Evolutionary conservation across 2,329 filamentous ascomycete genomes (phyloP), one percentile per base, ranked within the genome.

Genomic region (Penicillium sp.): DNA sequence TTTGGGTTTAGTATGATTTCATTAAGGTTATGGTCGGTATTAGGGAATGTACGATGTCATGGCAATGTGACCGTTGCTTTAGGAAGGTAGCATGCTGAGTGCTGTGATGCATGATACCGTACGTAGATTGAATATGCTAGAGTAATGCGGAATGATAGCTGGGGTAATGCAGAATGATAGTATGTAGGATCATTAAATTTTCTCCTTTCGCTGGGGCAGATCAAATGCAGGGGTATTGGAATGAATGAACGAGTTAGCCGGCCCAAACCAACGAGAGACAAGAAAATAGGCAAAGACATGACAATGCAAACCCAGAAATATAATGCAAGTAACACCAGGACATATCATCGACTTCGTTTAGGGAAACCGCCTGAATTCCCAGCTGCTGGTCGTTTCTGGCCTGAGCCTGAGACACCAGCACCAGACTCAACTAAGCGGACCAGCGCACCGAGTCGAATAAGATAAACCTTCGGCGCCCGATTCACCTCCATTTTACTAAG

Each of bases 401-500:
- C 69, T 14, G 64, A 62, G 27, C 57, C 62, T 7, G 35, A 37
- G n/a, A 48, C 19, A 35, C 56, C 58, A 19, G 19, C 19, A 29
- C 53, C 58, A 6, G 69, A 61, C 57, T 72, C 71, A 16, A 67
- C 67, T 29, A 55, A 57, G 25, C 72, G 68, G 29, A 75, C 67
- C 45, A 78, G 48, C 3, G 61, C 57, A 33, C 62, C 66, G 14
- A 78, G 62, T 35, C 69, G 71, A 29, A 72, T 57, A 29, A 77
- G 65, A 50, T 73, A 78, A 9, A 62, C 62, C 50, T 66, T 69
- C 16, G 75, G 75, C 0, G 73, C 73, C 23, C 71, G 69, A 54
- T 78, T 76, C 42, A 77, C 71, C 62, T 81, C 75, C 50, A 83
- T 76, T 63, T 80, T 78, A 60, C 63, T 64, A 16, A 74, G 69